Evolutionary conservation across 2,329 filamentous ascomycete species (phyloP).

Genomic region (Tolypocladium nubicola): DNA sequence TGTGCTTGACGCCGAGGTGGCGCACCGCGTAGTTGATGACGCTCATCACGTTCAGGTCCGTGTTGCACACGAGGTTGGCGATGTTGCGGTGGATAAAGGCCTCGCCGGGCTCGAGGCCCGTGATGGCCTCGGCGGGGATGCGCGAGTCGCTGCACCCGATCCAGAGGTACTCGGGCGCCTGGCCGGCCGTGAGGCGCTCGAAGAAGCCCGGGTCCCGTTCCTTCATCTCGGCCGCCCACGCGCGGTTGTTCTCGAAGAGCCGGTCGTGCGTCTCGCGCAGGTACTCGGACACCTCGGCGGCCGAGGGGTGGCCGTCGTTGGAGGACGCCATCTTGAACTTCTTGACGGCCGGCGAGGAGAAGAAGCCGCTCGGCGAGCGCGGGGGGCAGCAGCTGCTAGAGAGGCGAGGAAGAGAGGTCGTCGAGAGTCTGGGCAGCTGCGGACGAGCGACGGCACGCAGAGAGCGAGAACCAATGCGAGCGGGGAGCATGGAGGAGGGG

Average conservation of each 20-base stretch:
- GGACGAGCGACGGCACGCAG: background rate
- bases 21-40: constrained; percentile 83
- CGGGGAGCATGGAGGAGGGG: constrained; percentile 1
- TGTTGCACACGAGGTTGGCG: constrained; percentile 74
- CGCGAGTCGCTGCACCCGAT: constrained; percentile 87
- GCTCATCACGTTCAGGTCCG: constrained; percentile 68
- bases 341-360: background rate
- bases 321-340: constrained; percentile 2
- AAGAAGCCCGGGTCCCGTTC: constrained; percentile 55
- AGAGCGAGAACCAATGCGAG: background rate
- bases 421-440: background rate
- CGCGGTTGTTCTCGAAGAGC: constrained; percentile 58
- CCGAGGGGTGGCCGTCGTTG: background rate
- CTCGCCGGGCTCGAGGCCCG: constrained; percentile 75
- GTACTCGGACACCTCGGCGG: constrained; percentile 24
- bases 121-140: constrained; percentile 82
- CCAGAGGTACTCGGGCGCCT: constrained; percentile 68
- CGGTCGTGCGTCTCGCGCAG: constrained; percentile 54
- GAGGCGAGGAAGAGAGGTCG: background rate
- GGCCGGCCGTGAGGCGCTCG: constrained; percentile 50
- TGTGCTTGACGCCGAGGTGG: constrained; percentile 72
- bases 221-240: constrained; percentile 52
- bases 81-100: constrained; percentile 94
- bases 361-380: background rate
- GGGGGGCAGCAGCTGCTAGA: constrained; percentile 3